These are phyloP conservation scores for Cantharellus cinnabarinus DNA, from an alignment of 768 basidiomycete species.

Conservation along the genomic window DNA sequence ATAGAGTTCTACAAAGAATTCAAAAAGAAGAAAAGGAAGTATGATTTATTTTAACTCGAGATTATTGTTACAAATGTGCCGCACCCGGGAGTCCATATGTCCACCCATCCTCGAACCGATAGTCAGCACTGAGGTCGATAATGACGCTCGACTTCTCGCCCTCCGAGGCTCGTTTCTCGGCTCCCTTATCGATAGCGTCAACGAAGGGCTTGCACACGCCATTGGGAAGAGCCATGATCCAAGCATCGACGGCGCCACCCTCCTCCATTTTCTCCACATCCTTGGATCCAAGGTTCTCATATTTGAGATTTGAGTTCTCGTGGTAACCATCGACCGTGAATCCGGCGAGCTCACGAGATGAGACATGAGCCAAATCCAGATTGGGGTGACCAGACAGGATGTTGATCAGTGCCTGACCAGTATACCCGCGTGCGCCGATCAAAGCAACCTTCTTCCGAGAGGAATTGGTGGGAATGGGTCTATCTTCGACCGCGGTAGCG, in stretches of 20 bases:
- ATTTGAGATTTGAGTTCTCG: slow-evolving; percentile 41
- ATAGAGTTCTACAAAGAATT: slow-evolving; percentile 54
- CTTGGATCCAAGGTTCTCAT: slow-evolving; percentile 55
- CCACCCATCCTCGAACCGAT: slow-evolving; percentile 88
- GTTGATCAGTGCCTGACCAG: slow-evolving; percentile 76
- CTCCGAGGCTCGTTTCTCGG: slow-evolving; percentile 25
- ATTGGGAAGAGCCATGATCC: slow-evolving; percentile 99
- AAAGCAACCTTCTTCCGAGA: slow-evolving; percentile 75
- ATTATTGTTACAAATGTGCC: slow-evolving; percentile 15
- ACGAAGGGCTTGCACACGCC: slow-evolving; percentile 93
- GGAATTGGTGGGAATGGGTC: slow-evolving; percentile 40
- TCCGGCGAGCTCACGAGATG: slow-evolving; percentile 85
- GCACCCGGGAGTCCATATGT: slow-evolving; percentile 98
- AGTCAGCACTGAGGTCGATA: slow-evolving; percentile 87
- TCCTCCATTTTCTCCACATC: slow-evolving; percentile 84
- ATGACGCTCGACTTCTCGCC: slow-evolving; percentile 46
- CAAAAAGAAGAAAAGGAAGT: slow-evolving; percentile 14
- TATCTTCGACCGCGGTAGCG: slow-evolving; percentile 39
- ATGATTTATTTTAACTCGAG: slow-evolving; percentile 17
- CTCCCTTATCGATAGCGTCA: slow-evolving; percentile 71
- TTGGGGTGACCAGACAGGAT: slow-evolving; percentile 79
- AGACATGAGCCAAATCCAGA: slow-evolving; percentile 83
- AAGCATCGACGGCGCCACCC: slow-evolving; percentile 80
- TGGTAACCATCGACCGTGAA: slow-evolving; percentile 59
- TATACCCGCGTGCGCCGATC: slow-evolving; percentile 91